Evolutionary conservation across 2,329 filamentous ascomycete genomes (phyloP).

Genomic region (Aspergillus caelatus): DNA sequence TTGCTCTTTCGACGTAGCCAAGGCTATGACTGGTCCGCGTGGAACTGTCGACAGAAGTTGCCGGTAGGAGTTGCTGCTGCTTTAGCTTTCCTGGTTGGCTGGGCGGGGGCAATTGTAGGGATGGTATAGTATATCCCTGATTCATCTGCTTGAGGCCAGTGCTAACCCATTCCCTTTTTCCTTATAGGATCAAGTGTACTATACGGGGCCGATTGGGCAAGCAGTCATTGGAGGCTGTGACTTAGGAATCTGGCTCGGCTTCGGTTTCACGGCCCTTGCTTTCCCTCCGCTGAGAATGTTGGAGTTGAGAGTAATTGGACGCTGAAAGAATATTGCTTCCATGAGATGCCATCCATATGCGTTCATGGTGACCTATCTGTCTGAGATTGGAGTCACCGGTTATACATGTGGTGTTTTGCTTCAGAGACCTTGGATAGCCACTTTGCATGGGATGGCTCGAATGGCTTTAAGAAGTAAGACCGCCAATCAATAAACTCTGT

Average conservation of each 20-base stretch:
- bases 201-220: conserved; percentile 40
- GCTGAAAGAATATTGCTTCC: conserved; percentile 23
- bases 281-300: conserved; percentile 41
- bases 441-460: neutral
- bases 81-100: conserved; percentile 41
- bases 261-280: conserved; percentile 36
- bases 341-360: neutral
- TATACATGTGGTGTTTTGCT: neutral
- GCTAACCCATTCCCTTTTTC: conserved; percentile 3
- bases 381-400: neutral
- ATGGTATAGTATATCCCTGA: conserved; percentile 33
- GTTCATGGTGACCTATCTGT: neutral
- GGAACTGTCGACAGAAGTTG: conserved; percentile 41
- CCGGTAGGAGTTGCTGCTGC: conserved; percentile 47
- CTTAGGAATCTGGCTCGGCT: conserved; percentile 41
- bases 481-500: neutral
- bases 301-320: conserved; percentile 33
- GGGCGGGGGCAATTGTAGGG: conserved; percentile 44
- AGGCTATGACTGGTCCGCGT: conserved; percentile 45
- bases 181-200: conserved; percentile 42
- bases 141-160: neutral
- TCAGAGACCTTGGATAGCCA: neutral
- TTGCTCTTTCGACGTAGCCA: conserved; percentile 44
- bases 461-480: neutral
- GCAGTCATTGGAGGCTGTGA: conserved; percentile 37